These are phyloP conservation scores for Xylaria acuta DNA, from an alignment of 495 filamentous ascomycete species.

Conservation along the genomic window DNA sequence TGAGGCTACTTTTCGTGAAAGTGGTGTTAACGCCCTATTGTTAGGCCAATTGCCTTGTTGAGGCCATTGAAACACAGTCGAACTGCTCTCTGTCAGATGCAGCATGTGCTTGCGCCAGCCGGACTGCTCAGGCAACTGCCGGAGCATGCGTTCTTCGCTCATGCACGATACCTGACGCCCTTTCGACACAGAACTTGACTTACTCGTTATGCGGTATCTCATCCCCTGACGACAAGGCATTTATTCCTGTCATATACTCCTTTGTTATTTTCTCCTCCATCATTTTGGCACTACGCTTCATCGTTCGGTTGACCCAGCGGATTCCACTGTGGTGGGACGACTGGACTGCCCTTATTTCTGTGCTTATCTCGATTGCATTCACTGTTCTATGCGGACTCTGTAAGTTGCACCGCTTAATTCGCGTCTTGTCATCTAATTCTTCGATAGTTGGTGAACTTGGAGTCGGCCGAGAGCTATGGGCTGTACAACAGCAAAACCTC, in stretches of 20 bases:
- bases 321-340: constrained; percentile 14
- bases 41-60: constrained; percentile 3
- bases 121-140: not conserved
- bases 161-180: constrained; percentile 8
- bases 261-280: constrained; percentile 10
- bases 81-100: constrained; percentile 6
- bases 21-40: not conserved
- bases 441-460: not conserved
- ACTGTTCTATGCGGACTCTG: not conserved
- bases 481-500: not conserved
- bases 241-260: not conserved
- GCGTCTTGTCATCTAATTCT: not conserved
- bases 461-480: not conserved
- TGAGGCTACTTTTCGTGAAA: not conserved
- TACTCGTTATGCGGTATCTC: not conserved
- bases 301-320: not conserved
- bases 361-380: not conserved
- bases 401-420: not conserved
- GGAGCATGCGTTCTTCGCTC: not conserved
- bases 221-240: not conserved
- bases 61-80: constrained; percentile 6
- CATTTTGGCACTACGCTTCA: not conserved
- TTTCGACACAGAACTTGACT: constrained; percentile 5
- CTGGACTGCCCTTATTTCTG: not conserved
- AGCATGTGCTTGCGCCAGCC: constrained; percentile 9